Conservation (phyloP, 108 stramenopile species). For the Cyclotella sp. region DNA sequence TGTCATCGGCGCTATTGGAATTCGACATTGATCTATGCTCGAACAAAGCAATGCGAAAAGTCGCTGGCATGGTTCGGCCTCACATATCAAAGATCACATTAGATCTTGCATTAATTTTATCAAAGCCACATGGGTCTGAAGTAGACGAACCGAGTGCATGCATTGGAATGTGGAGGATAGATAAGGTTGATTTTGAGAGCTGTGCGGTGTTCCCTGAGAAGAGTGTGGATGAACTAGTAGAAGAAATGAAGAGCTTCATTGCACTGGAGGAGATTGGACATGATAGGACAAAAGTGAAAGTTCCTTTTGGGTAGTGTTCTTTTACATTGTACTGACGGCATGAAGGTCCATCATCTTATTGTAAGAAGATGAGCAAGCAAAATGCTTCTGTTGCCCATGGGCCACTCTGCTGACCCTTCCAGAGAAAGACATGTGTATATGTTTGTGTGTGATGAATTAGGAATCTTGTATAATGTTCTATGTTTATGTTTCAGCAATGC, state of each 20-base stretch:
- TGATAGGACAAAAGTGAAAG: not conserved
- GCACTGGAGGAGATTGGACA: not conserved
- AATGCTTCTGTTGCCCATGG: too few relatives aligned
- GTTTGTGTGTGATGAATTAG: too few relatives aligned
- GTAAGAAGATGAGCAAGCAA: too few relatives aligned
- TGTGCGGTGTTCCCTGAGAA: conserved; percentile 54
- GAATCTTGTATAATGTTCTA: too few relatives aligned
- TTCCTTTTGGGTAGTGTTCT: not conserved
- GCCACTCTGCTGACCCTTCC: too few relatives aligned
- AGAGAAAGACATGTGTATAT: too few relatives aligned
- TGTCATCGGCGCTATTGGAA: conserved; percentile 41
- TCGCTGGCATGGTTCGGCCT: conserved; percentile 56
- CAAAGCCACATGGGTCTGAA: conserved; percentile 39
- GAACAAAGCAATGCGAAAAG: conserved; percentile 50
- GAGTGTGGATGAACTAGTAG: conserved; percentile 29
- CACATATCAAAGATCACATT: conserved; percentile 51
- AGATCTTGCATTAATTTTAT: conserved; percentile 59
- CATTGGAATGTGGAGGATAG: conserved; percentile 64
- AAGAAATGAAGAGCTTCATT: conserved; percentile 29
- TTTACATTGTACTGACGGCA: too few relatives aligned
- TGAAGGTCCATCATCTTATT: too few relatives aligned
- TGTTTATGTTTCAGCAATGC: too few relatives aligned
- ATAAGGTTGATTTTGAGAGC: conserved; percentile 56
- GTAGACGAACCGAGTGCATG: conserved; percentile 55
- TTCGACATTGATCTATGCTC: conserved; percentile 57